Evolutionary conservation across 129 eudicot species (phyloP), one percentile per base, ranked within the genome.

Genomic region (Oenanthe sinensis): DNA sequence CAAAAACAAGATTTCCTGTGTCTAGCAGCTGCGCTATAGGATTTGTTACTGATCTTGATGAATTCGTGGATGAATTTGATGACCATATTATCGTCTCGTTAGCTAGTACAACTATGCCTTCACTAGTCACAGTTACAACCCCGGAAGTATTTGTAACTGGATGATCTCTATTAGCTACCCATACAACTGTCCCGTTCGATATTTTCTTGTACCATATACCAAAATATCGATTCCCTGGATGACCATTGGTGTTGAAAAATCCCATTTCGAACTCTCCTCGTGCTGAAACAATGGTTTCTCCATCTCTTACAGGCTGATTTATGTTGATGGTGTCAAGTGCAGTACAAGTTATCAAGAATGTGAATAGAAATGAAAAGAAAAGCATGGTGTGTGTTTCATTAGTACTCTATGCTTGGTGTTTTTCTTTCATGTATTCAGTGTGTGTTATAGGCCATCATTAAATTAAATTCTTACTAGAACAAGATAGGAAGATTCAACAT

Each of bases 1-100:
- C 39, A n/a, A 88, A 40, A 6, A 81, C 83, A 17, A 88, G 85
- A 82, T 88, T 88, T 8, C 89, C 91, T 3, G 79, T 17, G 55
- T 88, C 89, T 3, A 67, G 43, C 24, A 88, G 86, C 62, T 74
- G 73, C 2, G 82, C 77, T 6, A 77, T 60, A 42, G 81, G 82
- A 50, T 69, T 60, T 1, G 3, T 36, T 14, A 39, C 79, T 3
- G 79, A 49, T 15, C 47, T 76, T 3, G 67, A 76, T 2, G 7
- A 50, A 39, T 76, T 76, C 42, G 36, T 33, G 0, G 36, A 33
- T 33, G 42, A 39, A 39, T 39, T 39, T 2, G 69, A 49, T 9
- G 69, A 52, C 79, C 79, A 76, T 8, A 75, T 20, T 8, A 8
- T 58, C 4, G 28, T 58, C 10, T 9, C 67, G 30, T 58, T 58